Conservation (phyloP, 2,329 filamentous ascomycete genomes). For the Beauveria sp. region DNA sequence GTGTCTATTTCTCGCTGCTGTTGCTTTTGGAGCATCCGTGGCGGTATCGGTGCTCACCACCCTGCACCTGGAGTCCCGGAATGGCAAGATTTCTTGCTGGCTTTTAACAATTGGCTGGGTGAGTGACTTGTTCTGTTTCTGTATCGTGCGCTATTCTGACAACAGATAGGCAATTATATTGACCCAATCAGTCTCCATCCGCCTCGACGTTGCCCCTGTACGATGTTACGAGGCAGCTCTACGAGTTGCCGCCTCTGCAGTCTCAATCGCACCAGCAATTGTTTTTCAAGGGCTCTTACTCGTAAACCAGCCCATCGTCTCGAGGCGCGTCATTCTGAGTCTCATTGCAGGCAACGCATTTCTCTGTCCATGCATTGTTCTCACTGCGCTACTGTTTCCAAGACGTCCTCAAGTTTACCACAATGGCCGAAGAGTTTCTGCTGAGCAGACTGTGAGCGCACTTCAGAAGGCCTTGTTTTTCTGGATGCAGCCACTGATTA, state of each 20-base stretch:
- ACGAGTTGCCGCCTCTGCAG: slow-evolving; percentile 39
- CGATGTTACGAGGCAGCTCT: slow-evolving; percentile 45
- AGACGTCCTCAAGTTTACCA: slow-evolving; percentile 24
- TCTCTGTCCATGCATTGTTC: slow-evolving; percentile 35
- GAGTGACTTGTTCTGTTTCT: slow-evolving; percentile 23
- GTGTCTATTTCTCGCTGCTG: slow-evolving; percentile 43
- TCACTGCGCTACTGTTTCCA: slow-evolving; percentile 37
- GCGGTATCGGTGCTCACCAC: slow-evolving; percentile 48
- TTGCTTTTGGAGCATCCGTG: slow-evolving; percentile 48
- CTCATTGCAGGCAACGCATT: slow-evolving; percentile 27
- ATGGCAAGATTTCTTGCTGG: slow-evolving; percentile 48
- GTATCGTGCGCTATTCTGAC: background rate
- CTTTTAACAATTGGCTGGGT: slow-evolving; percentile 56
- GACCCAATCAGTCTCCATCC: slow-evolving; percentile 42
- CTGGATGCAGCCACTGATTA: background rate
- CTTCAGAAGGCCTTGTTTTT: background rate
- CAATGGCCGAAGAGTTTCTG: background rate
- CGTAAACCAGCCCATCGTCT: background rate
- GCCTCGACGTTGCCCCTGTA: slow-evolving; percentile 40
- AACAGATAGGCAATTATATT: slow-evolving; percentile 37
- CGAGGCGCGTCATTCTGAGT: slow-evolving; percentile 13
- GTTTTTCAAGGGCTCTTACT: slow-evolving; percentile 34
- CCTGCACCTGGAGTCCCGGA: slow-evolving; percentile 26
- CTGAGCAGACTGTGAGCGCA: background rate
- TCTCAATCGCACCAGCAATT: slow-evolving; percentile 37